Conservation (phyloP, 2,329 filamentous ascomycete species). For the Ophiostoma himal-ulmi region DNA sequence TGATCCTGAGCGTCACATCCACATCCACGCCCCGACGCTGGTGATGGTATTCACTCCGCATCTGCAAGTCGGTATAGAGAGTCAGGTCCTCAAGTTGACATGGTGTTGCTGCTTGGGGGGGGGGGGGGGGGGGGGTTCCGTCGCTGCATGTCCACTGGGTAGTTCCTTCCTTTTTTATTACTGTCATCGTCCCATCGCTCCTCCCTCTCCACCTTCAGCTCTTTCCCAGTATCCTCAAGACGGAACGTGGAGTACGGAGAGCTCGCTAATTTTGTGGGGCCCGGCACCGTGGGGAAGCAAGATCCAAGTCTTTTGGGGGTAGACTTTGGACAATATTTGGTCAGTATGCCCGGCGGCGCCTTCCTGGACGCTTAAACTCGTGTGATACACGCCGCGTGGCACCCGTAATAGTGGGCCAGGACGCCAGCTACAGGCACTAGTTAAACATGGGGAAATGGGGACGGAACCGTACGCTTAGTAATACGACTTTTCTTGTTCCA, state of each 20-base stretch:
- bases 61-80: neutral
- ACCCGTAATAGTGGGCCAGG: neutral
- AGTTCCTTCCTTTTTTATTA: constrained; percentile 6
- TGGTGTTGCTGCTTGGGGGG: neutral
- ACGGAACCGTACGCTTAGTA: neutral
- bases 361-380: neutral
- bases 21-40: constrained; percentile 9
- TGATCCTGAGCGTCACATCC: constrained; percentile 17
- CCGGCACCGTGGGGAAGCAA: neutral
- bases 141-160: neutral
- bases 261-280: neutral
- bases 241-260: neutral
- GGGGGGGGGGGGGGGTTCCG: neutral
- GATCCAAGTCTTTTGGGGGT: no score
- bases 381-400: neutral
- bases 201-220: neutral
- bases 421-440: neutral
- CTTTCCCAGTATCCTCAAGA: neutral
- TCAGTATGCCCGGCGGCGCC: neutral
- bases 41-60: neutral
- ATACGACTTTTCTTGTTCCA: neutral
- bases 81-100: neutral
- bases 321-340: neutral
- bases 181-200: neutral
- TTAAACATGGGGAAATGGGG: neutral